Evolutionary conservation across 805 yeast species (phyloP).

Genomic region (Yamadazyma laniorum): DNA sequence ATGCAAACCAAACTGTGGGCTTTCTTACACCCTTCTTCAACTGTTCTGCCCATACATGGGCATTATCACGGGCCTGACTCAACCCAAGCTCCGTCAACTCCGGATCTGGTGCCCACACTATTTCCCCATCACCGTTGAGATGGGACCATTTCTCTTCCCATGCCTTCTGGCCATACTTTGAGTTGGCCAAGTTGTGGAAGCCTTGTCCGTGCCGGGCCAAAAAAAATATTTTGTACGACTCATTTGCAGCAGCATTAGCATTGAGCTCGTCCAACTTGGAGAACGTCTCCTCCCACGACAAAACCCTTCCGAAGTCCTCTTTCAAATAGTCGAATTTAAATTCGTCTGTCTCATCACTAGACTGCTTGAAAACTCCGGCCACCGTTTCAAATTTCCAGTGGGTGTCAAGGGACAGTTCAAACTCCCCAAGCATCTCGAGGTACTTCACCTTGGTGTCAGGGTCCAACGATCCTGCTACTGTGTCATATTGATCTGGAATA

Average conservation of each 20-base stretch:
- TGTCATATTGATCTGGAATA: conserved; percentile 23
- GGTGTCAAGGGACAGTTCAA: conserved; percentile 8
- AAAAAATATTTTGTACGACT: conserved; percentile 44
- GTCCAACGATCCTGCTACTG: conserved; percentile 28
- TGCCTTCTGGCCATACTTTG: conserved; percentile 42
- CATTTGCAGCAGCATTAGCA: conserved; percentile 21
- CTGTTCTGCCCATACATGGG: conserved; percentile 33
- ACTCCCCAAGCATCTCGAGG: conserved; percentile 7
- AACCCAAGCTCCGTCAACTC: conserved; percentile 46
- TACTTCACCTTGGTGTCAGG: conserved; percentile 17
- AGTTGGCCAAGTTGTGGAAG: conserved; percentile 48
- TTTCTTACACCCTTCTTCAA: conserved; percentile 22
- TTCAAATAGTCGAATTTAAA: conserved; percentile 40
- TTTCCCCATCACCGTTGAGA: conserved; percentile 44
- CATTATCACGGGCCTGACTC: conserved; percentile 45
- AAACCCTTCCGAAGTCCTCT: conserved; percentile 42
- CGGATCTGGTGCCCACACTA: conserved; percentile 54
- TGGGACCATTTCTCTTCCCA: conserved; percentile 49
- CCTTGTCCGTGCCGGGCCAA: conserved; percentile 58
- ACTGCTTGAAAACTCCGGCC: conserved; percentile 45
- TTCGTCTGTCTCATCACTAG: conserved; percentile 40
- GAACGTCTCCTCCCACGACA: conserved; percentile 35
- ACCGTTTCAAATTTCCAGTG: conserved; percentile 42
- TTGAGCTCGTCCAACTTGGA: conserved; percentile 36
- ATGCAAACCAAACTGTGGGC: conserved; percentile 44